Percentiles rank a stretch among this genome's conserved stretches.
These are phyloP conservation scores for Eudorina sp. DNA, from an alignment of 139 green algal species.

Conservation along the genomic window DNA sequence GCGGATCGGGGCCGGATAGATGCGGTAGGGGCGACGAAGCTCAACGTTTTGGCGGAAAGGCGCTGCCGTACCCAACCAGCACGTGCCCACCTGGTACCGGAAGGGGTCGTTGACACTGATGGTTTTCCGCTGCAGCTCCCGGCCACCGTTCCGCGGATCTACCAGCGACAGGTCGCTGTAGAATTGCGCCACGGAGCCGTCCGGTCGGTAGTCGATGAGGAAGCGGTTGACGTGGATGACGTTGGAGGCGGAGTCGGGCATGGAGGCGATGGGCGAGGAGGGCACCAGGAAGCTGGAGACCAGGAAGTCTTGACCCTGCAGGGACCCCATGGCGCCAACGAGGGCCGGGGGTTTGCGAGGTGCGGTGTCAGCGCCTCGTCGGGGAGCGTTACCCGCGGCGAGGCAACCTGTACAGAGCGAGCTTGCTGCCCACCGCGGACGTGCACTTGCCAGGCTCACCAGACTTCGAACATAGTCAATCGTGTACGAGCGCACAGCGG, in stretches of 20 bases:
- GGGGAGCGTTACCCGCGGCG: too few species aligned
- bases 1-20: background rate
- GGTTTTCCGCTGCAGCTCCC: constrained; percentile 77
- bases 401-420: too few species aligned
- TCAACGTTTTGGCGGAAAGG: too few species aligned
- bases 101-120: constrained; percentile 97
- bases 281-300: constrained; percentile 56
- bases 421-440: too few species aligned
- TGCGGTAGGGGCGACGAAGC: too few species aligned
- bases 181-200: constrained; percentile 93
- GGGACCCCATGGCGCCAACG: background rate
- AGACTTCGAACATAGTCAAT: too few species aligned
- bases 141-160: constrained; percentile 49
- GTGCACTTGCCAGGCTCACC: too few species aligned
- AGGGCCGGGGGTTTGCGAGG: background rate
- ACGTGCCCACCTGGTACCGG: constrained; percentile 69
- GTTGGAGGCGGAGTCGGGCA: constrained; percentile 57
- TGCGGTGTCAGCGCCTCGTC: too few species aligned
- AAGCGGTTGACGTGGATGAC: constrained; percentile 93
- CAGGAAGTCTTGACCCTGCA: constrained; percentile 66
- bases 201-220: constrained; percentile 90
- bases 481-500: too few species aligned
- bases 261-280: constrained; percentile 43
- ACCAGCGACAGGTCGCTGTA: constrained; percentile 85
- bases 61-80: too few species aligned